These are phyloP conservation scores for Candida sanyaensis DNA, from an alignment of 1,139 yeast species.

Conservation along the genomic window DNA sequence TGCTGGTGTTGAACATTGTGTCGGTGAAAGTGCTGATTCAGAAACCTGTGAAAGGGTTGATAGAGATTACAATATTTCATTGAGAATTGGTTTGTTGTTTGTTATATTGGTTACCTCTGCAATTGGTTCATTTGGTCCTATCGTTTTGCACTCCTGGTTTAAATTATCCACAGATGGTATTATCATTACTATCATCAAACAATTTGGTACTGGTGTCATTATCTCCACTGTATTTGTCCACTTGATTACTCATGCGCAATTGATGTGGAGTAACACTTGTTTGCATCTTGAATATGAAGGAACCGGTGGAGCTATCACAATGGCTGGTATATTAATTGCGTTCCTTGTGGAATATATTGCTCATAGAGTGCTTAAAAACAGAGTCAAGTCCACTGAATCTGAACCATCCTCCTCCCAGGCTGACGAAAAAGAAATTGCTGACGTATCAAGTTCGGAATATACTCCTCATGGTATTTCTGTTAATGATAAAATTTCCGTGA, in stretches of 20 bases:
- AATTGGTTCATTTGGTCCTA: slow-evolving; percentile 34
- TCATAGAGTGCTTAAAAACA: slow-evolving; percentile 17
- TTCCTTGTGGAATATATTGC: slow-evolving; percentile 33
- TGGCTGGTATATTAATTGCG: slow-evolving; percentile 35
- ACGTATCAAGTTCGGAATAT: slow-evolving; percentile 12
- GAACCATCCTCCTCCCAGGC: slow-evolving; percentile 3
- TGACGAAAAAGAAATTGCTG: slow-evolving; percentile 4
- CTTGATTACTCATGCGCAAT: slow-evolving; percentile 30
- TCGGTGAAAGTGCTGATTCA: slow-evolving; percentile 16
- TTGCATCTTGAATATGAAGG: slow-evolving; percentile 27
- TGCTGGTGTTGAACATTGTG: slow-evolving; percentile 44
- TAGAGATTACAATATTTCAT: slow-evolving; percentile 25
- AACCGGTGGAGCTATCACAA: slow-evolving; percentile 31
- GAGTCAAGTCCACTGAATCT: background rate
- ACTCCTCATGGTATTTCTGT: slow-evolving; percentile 7
- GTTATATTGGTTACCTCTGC: slow-evolving; percentile 33
- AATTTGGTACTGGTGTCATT: slow-evolving; percentile 38
- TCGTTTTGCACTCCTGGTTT: slow-evolving; percentile 23
- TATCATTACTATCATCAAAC: slow-evolving; percentile 28
- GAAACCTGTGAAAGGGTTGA: slow-evolving; percentile 19
- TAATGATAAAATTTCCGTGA: slow-evolving; percentile 18
- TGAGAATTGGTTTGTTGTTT: slow-evolving; percentile 33
- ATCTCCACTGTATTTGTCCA: slow-evolving; percentile 39
- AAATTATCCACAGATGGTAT: slow-evolving; percentile 25
- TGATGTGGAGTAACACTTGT: slow-evolving; percentile 30